A percentile compares a stretch with the other conserved stretches of the same genome.
Conservation (phyloP, 306 rosid species). For the Inga oerstediana region DNA sequence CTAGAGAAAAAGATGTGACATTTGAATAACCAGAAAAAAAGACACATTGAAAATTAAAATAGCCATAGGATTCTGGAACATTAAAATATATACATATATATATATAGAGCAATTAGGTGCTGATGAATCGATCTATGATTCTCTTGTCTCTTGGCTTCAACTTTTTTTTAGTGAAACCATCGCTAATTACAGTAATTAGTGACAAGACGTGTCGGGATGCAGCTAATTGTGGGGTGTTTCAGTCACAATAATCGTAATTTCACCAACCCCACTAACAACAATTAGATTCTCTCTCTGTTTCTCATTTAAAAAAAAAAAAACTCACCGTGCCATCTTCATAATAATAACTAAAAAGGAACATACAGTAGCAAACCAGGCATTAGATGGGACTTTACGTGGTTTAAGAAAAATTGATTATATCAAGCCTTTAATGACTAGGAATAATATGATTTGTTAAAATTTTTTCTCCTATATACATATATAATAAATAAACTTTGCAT, state of each 20-base stretch:
- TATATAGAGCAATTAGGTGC: neutral
- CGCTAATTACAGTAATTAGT: neutral
- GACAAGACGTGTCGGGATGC: conserved; percentile 12
- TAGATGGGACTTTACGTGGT: too few relatives aligned
- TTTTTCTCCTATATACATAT: too few relatives aligned
- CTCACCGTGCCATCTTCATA: too few relatives aligned
- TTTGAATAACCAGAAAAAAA: neutral
- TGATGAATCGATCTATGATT: neutral
- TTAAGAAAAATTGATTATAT: too few relatives aligned
- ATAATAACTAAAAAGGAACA: too few relatives aligned
- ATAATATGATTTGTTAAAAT: too few relatives aligned
- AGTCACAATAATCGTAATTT: neutral
- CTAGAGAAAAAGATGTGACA: neutral
- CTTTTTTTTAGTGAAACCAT: neutral
- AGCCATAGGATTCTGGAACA: neutral
- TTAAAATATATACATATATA: neutral
- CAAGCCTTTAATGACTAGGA: too few relatives aligned
- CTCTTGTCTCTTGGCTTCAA: neutral
- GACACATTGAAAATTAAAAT: neutral
- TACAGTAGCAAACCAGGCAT: too few relatives aligned
- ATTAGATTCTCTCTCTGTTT: neutral
- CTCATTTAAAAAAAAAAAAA: neutral
- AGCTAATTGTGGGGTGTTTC: neutral
- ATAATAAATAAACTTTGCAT: too few relatives aligned
- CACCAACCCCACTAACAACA: neutral